phyloP scores from a whole-genome alignment of 176 grass and related monocot species.

The Eleusine indica region DNA sequence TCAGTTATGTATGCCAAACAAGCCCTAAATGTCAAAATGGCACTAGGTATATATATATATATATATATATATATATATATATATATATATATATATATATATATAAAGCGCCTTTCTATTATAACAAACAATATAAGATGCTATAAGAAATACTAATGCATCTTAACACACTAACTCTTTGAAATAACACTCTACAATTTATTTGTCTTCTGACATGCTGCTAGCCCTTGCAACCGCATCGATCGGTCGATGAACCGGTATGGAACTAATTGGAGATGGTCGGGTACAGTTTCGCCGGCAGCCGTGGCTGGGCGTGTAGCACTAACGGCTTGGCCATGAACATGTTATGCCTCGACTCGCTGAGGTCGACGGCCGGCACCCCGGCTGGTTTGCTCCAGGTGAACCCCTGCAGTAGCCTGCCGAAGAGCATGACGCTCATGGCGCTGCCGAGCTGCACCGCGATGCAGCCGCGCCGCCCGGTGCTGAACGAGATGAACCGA shows the following conservation, averaged over 20 bases:
- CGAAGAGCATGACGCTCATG: conserved; percentile 22
- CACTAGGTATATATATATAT: too few species aligned
- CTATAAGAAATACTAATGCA: too few species aligned
- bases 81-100: too few species aligned
- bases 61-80: too few species aligned
- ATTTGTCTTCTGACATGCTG: neutral
- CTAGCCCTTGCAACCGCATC: neutral
- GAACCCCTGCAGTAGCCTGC: conserved; percentile 23
- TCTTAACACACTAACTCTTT: too few species aligned
- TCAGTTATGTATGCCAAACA: too few species aligned
- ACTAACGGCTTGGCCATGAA: conserved; percentile 16
- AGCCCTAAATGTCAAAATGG: too few species aligned
- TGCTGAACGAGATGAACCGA: conserved; percentile 26
- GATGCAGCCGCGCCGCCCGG: neutral
- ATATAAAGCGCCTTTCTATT: too few species aligned
- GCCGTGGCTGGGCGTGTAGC: conserved; percentile 2
- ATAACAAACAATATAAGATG: too few species aligned
- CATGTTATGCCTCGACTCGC: neutral
- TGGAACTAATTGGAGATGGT: neutral
- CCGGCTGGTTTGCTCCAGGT: conserved; percentile 6
- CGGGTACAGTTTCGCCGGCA: neutral
- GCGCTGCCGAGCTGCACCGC: neutral
- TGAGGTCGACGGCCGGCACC: neutral
- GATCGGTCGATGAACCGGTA: neutral
- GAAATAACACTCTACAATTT: too few species aligned